Evolutionary conservation across 2,329 filamentous ascomycete species (phyloP), one percentile per base, ranked within the genome.

Genomic region (Colletotrichum tamarilloi): DNA sequence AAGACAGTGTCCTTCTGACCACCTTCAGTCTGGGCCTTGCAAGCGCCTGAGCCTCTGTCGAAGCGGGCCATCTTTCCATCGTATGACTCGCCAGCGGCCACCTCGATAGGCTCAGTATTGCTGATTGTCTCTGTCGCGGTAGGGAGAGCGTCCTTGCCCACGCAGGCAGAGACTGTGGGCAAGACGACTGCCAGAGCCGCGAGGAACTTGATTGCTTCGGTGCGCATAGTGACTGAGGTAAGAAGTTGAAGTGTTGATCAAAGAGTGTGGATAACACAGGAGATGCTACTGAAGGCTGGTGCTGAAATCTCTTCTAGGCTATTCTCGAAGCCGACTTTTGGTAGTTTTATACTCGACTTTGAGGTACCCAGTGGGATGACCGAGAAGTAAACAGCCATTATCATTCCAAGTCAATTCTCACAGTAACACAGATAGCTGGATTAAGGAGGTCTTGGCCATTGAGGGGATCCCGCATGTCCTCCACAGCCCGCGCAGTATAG

Each of bases 1-100:
- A 86, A 86, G 67, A 86, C 84, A 32, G 84, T 83, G 60, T 87
- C 86, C 0, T 80, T 73, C 74, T 84, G 79, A 57, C 81, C 80
- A 62, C 85, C 85, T 76, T 87, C 86, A 11, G 77, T 78, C 75
- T 87, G 83, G 12, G 79, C 83, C 24, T 78, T 82, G 80, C 86
- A 87, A 62, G 81, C 80, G 28, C 81, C 81, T 4, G 79, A 77
- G n/a, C 83, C 82, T 59, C 82, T 81, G 74, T 85, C 83, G 67
- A 81, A 85, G 70, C 80, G 80, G 19, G 78, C 78, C 80, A 80
- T 80, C 49, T 77, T 77, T 32, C 79, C 81, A 64, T 83, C 81
- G 66, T 78, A 83, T 14, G 77, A 77, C 49, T 80, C 62, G 8
- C 81, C 78, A 19, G 79, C 78, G 8, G 66, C 68, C 38, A 81